A percentile compares a stretch with the other conserved stretches of the same genome.
These are phyloP conservation scores for Phytopythium cucurbitacearum DNA, from an alignment of 352 stramenopile genomes.

Conservation along the genomic window DNA sequence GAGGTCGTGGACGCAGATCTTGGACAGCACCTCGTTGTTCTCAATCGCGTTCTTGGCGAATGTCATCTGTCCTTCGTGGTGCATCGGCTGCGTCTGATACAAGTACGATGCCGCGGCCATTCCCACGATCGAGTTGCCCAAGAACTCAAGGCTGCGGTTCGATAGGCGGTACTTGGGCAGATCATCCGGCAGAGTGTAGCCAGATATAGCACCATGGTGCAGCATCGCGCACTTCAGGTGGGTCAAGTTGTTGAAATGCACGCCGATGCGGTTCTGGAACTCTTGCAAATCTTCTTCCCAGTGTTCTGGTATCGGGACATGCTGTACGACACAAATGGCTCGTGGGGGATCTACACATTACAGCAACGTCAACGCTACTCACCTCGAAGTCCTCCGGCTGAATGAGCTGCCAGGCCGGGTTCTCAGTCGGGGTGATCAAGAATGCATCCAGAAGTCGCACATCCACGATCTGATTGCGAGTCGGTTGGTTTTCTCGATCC, in stretches of 20 bases:
- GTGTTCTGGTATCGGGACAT: constrained; percentile 18
- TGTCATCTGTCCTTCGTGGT: constrained; percentile 58
- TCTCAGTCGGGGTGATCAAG: constrained; percentile 13
- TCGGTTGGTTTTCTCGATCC: no score
- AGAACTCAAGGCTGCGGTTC: constrained; percentile 58
- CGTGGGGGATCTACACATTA: background rate
- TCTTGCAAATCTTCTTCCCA: constrained; percentile 28
- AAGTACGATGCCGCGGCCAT: constrained; percentile 43
- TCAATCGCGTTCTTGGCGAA: constrained; percentile 39
- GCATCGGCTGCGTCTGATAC: constrained; percentile 46
- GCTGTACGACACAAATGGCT: constrained; percentile 5
- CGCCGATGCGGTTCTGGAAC: constrained; percentile 34
- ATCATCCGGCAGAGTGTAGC: constrained; percentile 14
- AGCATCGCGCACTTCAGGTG: constrained; percentile 54
- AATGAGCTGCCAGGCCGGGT: constrained; percentile 30
- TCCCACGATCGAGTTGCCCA: constrained; percentile 51
- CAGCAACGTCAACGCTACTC: background rate
- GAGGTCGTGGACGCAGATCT: constrained; percentile 44
- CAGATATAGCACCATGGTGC: constrained; percentile 38
- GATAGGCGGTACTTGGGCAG: constrained; percentile 39
- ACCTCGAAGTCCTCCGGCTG: constrained; percentile 22
- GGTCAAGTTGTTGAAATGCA: constrained; percentile 33
- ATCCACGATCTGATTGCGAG: background rate
- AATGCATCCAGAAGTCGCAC: constrained; percentile 11
- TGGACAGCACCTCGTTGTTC: constrained; percentile 55